Evolutionary conservation across 495 filamentous ascomycete species (phyloP).

Genomic region (Penicillium alfredii): DNA sequence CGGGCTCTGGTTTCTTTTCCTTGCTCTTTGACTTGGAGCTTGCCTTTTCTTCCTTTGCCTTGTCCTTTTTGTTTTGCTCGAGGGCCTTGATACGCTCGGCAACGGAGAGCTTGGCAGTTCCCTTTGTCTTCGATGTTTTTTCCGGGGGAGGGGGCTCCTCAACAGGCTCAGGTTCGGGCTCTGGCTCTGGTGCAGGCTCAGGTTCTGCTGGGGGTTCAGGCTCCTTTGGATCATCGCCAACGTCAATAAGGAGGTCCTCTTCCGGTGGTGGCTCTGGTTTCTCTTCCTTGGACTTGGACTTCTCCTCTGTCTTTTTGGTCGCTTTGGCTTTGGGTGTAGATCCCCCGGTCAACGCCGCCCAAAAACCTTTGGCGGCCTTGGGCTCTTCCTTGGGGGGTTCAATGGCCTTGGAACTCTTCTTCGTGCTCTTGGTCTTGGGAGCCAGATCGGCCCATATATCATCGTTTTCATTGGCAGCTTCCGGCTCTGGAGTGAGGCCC

Average conservation of each 20-base stretch:
- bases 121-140: conserved; percentile 38
- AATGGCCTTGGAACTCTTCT: conserved; percentile 30
- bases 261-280: too few relatives aligned
- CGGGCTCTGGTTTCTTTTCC: conserved; percentile 11
- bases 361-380: conserved; percentile 38
- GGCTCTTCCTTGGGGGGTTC: conserved; percentile 30
- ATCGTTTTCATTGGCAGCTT: conserved; percentile 20
- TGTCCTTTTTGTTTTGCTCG: conserved; percentile 39
- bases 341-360: conserved; percentile 37
- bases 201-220: conserved; percentile 23
- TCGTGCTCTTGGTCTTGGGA: conserved; percentile 28
- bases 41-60: conserved; percentile 30
- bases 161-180: conserved; percentile 29
- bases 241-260: conserved; percentile 27
- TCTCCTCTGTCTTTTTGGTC: conserved; percentile 11
- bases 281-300: conserved; percentile 13
- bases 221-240: conserved; percentile 27
- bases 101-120: conserved; percentile 37
- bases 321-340: conserved; percentile 24
- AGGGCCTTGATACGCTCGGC: conserved; percentile 45
- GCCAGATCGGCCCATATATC: conserved; percentile 37
- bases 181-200: conserved; percentile 31
- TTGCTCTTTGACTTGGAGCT: conserved; percentile 25
- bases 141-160: conserved; percentile 9
- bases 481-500: conserved; percentile 40